Conservation (phyloP, 73 alveolate genomes). For the Uronychia setigera region DNA sequence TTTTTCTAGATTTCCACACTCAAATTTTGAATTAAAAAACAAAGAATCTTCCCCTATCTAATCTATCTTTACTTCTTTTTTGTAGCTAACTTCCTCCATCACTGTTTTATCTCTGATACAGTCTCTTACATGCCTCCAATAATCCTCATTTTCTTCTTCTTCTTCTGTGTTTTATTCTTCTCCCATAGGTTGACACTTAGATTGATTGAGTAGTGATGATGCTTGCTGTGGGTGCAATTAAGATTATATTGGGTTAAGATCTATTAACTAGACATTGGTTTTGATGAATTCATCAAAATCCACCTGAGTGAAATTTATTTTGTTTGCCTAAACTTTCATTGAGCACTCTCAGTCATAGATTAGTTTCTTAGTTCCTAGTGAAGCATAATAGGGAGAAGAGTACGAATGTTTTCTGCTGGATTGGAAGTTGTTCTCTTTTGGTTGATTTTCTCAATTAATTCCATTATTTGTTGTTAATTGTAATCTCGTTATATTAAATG, state of each 20-base stretch:
- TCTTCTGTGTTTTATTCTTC: too few relatives aligned
- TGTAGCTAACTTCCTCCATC: not conserved
- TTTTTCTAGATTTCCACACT: constrained; percentile 36
- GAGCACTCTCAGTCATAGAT: not conserved
- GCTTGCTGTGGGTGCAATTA: too few relatives aligned
- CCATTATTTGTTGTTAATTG: not conserved
- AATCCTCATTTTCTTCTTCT: too few relatives aligned
- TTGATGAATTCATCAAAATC: not conserved
- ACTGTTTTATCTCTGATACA: too few relatives aligned
- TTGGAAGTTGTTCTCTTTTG: not conserved
- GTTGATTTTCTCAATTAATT: not conserved
- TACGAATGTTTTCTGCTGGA: not conserved
- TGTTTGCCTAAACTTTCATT: not conserved
- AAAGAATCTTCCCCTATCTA: constrained; percentile 10
- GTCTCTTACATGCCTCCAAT: too few relatives aligned
- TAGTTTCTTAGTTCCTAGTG: not conserved
- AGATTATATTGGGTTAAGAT: too few relatives aligned
- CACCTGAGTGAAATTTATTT: not conserved
- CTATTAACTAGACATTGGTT: not conserved
- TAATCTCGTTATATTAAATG: not conserved
- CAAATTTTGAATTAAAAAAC: constrained; percentile 45
- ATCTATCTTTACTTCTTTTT: not conserved
- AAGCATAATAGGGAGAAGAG: not conserved
- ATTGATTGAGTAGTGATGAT: too few relatives aligned
- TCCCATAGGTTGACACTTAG: too few relatives aligned